Conservation (phyloP, 2,329 filamentous ascomycete species). For the Nothophaeocryptopus gaeumannii region DNA sequence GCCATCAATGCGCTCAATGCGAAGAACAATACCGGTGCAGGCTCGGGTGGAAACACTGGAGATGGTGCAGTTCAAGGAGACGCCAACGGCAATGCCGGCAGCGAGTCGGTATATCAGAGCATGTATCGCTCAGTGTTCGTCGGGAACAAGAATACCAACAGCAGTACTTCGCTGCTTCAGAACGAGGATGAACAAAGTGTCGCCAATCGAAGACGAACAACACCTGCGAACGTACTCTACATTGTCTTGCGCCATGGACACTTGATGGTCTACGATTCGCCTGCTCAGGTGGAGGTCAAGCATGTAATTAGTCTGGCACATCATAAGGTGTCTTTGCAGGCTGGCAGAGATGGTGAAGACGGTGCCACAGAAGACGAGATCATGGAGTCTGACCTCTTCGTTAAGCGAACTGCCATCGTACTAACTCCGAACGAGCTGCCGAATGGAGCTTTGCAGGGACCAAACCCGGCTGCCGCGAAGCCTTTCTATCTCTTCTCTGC, state of each 20-base stretch:
- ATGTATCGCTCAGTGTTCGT: slow-evolving; percentile 98
- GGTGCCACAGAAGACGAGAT: slow-evolving; percentile 59
- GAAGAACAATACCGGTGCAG: slow-evolving; percentile 15
- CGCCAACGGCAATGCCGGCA: slow-evolving; percentile 49
- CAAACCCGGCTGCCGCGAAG: slow-evolving; percentile 48
- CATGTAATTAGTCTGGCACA: slow-evolving; percentile 92
- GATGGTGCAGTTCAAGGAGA: slow-evolving; percentile 15
- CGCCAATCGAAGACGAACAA: slow-evolving; percentile 17
- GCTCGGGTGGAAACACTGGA: slow-evolving; percentile 5
- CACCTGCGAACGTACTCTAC: slow-evolving; percentile 31
- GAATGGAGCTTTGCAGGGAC: slow-evolving; percentile 22
- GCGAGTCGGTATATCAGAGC: slow-evolving; percentile 92
- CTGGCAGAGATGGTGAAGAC: slow-evolving; percentile 48
- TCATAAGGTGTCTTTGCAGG: slow-evolving; percentile 80
- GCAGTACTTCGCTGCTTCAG: slow-evolving; percentile 24
- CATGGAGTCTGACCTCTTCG: slow-evolving; percentile 89
- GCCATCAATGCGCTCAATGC: slow-evolving; percentile 30
- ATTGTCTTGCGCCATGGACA: slow-evolving; percentile 72
- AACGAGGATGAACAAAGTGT: slow-evolving; percentile 11
- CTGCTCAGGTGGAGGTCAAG: slow-evolving; percentile 90
- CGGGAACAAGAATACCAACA: slow-evolving; percentile 55
- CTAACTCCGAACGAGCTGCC: slow-evolving; percentile 29
- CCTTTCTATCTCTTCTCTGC: slow-evolving; percentile 95
- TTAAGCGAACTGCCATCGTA: slow-evolving; percentile 62
- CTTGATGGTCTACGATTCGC: slow-evolving; percentile 95